Conservation (phyloP, 2,329 filamentous ascomycete species). For the Lachnellula occidentalis region DNA sequence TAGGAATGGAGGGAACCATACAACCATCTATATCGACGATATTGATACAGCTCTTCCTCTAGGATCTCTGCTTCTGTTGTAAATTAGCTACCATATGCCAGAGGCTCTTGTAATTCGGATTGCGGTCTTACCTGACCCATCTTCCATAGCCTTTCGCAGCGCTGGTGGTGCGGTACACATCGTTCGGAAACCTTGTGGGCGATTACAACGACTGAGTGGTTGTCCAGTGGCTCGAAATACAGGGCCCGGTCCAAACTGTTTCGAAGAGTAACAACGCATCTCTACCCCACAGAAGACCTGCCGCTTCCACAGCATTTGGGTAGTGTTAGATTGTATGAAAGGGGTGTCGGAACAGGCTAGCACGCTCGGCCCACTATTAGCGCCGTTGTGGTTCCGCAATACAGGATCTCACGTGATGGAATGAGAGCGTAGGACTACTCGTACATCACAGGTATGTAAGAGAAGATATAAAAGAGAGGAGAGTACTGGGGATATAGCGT, state of each 20-base stretch:
- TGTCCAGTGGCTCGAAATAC: background rate
- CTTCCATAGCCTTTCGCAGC: constrained; percentile 14
- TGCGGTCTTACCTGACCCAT: constrained; percentile 12
- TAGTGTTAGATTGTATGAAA: too few species aligned
- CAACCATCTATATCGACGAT: constrained; percentile 29
- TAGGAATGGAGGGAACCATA: constrained; percentile 7
- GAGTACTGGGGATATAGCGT: too few species aligned
- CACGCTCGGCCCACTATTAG: too few species aligned
- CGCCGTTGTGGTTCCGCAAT: too few species aligned
- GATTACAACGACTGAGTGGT: background rate
- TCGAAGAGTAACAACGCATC: background rate
- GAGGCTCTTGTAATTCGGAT: background rate
- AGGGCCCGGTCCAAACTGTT: background rate
- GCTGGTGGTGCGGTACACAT: constrained; percentile 12
- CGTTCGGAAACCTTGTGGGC: constrained; percentile 9
- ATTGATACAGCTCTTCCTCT: constrained; percentile 26
- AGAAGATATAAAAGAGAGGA: too few species aligned
- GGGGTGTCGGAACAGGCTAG: too few species aligned
- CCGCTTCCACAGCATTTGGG: background rate
- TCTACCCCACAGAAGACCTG: background rate
- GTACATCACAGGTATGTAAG: too few species aligned
- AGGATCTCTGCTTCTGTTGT: constrained; percentile 8
- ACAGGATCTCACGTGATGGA: too few species aligned
- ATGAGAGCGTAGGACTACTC: too few species aligned
- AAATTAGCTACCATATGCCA: background rate